Evolutionary conservation across 352 stramenopile genomes (phyloP).

Genomic region (Globisporangium rhizosaccharum): DNA sequence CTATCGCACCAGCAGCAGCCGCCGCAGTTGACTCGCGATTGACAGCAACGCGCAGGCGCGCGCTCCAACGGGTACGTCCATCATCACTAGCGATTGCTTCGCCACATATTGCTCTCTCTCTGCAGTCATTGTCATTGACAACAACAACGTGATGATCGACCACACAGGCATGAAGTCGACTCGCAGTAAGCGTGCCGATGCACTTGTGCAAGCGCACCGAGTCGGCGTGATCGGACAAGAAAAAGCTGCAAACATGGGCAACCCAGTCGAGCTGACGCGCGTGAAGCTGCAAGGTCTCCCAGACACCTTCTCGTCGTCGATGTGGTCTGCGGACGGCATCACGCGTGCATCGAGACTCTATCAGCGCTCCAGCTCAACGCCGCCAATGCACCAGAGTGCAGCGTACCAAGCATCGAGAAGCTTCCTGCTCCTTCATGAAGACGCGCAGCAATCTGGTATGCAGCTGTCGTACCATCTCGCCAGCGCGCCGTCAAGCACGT

Average conservation of each 20-base stretch:
- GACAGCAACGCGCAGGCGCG: too few relatives aligned
- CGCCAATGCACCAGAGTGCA: conserved; percentile 13
- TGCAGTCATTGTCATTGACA: background rate
- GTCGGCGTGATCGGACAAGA: conserved; percentile 17
- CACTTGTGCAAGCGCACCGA: conserved; percentile 6
- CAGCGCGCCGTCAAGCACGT: background rate
- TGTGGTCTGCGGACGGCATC: conserved; percentile 66
- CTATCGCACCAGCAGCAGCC: too few relatives aligned
- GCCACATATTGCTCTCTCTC: background rate
- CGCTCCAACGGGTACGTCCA: too few relatives aligned
- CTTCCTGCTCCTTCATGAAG: conserved; percentile 1
- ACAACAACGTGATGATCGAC: background rate
- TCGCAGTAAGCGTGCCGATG: conserved; percentile 20
- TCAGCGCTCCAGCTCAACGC: conserved; percentile 31
- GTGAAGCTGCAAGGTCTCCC: conserved; percentile 47
- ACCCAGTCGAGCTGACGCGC: conserved; percentile 41
- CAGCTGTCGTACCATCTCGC: conserved; percentile 3
- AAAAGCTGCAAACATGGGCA: conserved; percentile 35
- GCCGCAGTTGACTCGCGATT: too few relatives aligned
- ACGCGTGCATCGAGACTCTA: conserved; percentile 46
- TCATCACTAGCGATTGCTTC: too few relatives aligned
- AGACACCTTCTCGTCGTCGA: conserved; percentile 24
- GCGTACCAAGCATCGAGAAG: background rate
- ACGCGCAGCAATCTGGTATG: conserved; percentile 6
- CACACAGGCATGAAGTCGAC: conserved; percentile 29